Base-by-base conservation (phyloP, 441 rosid species). In the Populus trichocarpa region DNA sequence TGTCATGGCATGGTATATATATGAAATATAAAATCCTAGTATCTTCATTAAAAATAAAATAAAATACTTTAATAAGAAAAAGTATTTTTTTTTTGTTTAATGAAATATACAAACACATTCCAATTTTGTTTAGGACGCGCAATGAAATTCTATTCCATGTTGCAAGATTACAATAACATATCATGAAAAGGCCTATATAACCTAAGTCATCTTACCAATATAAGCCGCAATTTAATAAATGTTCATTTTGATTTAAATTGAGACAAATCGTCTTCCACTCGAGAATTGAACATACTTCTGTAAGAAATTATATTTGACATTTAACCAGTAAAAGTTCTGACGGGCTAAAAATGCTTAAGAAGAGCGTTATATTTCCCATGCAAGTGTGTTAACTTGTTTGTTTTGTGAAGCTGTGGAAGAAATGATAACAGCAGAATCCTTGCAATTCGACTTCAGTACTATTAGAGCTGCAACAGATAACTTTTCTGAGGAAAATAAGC, bases 381-480 rank as follows among this genome's bases (percentile, higher is more conserved):
- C 9, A 53, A 1, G 0, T 53, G 42, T 12, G 30, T 6, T 61
- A 20, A 20, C 33, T 7, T 1, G 67, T 23, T 38, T 38, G 8
- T 63, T 36, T 74, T 63, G 22, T 65, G 35, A 65, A 74, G 77
- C 69, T 8, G 35, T 20, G 70, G 63, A 74, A 40, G 70, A 74
- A 74, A 74, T 40, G 1, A 9, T 2, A 1, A 68, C 28, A 40
- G 23, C 66, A 32, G 68, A 78, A 30, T 40, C 67, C 23, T 46
- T 72, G 35, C 72, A 65, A 33, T 83, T 90, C 67, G 86, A 89
- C 77, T 86, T 90, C 75, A 75, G 78, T 23, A 78, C 84, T 40
- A 71, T 92, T 11, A 86, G 81, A 42, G 79, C 40, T 2, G 97
- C 96, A 20, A 91, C 96, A 0, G 28, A 85, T 25, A 84, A 88